Conservation (phyloP, 768 basidiomycete species). For the Panus rudis region DNA sequence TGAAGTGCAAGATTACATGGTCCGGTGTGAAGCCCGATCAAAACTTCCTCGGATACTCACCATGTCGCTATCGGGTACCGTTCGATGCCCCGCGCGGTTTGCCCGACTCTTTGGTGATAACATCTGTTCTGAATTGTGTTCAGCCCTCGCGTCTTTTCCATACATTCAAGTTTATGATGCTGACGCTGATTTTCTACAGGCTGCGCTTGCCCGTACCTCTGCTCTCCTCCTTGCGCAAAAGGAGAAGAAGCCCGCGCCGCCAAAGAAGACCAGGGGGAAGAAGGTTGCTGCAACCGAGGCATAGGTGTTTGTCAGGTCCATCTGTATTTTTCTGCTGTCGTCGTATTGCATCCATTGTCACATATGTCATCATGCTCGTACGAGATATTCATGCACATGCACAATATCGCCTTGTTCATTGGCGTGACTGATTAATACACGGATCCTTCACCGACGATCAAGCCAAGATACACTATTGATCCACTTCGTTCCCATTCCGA, state of each 20-base stretch:
- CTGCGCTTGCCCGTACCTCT: constrained; percentile 69
- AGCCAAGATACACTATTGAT: no score
- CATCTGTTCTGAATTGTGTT: constrained; percentile 29
- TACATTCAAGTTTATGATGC: neutral
- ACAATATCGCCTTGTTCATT: no score
- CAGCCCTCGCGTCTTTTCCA: constrained; percentile 11
- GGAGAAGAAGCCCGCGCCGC: constrained; percentile 58
- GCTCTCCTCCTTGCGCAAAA: constrained; percentile 64
- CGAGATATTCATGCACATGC: no score
- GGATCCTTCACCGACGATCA: no score
- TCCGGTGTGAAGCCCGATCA: constrained; percentile 51
- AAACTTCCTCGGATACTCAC: constrained; percentile 48
- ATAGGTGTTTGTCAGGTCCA: no score
- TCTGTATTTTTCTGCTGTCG: neutral
- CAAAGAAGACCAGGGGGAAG: constrained; percentile 70
- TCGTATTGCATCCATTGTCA: no score
- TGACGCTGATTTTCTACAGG: constrained; percentile 33
- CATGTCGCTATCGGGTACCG: constrained; percentile 78
- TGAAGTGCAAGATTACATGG: constrained; percentile 68
- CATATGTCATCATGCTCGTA: no score
- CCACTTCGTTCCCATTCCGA: no score
- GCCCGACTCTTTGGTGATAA: constrained; percentile 72
- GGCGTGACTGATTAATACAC: no score
- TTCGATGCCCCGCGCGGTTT: constrained; percentile 48
- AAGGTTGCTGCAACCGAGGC: constrained; percentile 39